A percentile compares a stretch with the other conserved stretches of the same genome.
These are phyloP conservation scores for Serpula lacrymans DNA, from an alignment of 768 basidiomycete genomes.

Conservation along the genomic window DNA sequence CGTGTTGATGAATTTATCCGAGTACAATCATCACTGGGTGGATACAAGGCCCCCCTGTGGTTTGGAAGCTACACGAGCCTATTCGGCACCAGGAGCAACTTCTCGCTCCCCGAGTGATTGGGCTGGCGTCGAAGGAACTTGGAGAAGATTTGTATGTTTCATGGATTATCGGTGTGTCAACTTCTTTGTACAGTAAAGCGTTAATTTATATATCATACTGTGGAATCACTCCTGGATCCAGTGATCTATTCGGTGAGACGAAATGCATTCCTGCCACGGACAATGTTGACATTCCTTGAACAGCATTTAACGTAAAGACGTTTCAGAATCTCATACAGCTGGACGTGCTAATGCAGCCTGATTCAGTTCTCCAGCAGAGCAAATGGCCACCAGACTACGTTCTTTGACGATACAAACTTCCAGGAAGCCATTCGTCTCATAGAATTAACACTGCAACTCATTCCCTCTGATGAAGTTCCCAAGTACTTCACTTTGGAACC, in stretches of 20 bases:
- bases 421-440: slow-evolving; percentile 66
- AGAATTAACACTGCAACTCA: slow-evolving; percentile 50
- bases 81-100: slow-evolving; percentile 46
- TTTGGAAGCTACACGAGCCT: slow-evolving; percentile 49
- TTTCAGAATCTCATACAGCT: background rate
- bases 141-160: slow-evolving; percentile 71
- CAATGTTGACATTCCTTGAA: background rate
- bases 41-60: slow-evolving; percentile 46
- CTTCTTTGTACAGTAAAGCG: slow-evolving; percentile 36
- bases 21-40: slow-evolving; percentile 35
- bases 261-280: background rate
- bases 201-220: background rate
- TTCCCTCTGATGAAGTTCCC: slow-evolving; percentile 26
- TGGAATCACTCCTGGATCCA: slow-evolving; percentile 6
- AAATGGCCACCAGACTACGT: slow-evolving; percentile 26
- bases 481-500: slow-evolving; percentile 15
- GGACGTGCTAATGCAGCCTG: slow-evolving; percentile 6
- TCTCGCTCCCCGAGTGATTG: slow-evolving; percentile 46
- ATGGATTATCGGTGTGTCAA: slow-evolving; percentile 70
- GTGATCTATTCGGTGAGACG: slow-evolving; percentile 23
- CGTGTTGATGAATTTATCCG: slow-evolving; percentile 48
- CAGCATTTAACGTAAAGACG: slow-evolving; percentile 48
- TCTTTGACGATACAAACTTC: slow-evolving; percentile 53
- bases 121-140: slow-evolving; percentile 75
- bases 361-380: slow-evolving; percentile 16